Evolutionary conservation across 2,329 filamentous ascomycete species (phyloP), one percentile per base, ranked within the genome.

Genomic region (Pseudogymnoascus sp.): DNA sequence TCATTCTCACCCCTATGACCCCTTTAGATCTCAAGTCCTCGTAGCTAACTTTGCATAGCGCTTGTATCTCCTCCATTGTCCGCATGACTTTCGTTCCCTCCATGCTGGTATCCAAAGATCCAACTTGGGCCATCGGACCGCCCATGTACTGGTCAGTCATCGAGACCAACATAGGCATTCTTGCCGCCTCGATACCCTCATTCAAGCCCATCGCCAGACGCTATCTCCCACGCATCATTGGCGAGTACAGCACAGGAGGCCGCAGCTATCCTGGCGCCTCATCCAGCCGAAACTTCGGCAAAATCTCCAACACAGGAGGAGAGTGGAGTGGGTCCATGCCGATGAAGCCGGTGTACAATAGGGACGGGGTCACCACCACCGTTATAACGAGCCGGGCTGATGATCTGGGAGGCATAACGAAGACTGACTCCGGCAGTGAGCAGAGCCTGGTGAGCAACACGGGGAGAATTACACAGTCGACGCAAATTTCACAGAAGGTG

Each of bases 71-170:
- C 10, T 76, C 74, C 5, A 76, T 77, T 59, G 72, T 78, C 39
- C 73, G 76, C 59, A 75, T 77, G 58, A 76, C 74, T 21, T 76
- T 72, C 37, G 73, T 78, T 60, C 75, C 74, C 3, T 59, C 67
- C 34, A 76, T 77, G 71, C 71, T 77, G 38, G 68, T 65, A 15
- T 71, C 70, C 18, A 41, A 59, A 9, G 71, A 74, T 62, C 62
- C 69, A 5, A 73, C 71, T 13, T 74, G 67, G 64, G 70, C 68
- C 52, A 73, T 72, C 33, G 65, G 71, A 34, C 68, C 68, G 28
- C 72, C 76, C 48, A 76, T 77, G 72, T 76, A 76, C 63, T 76
- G 74, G 74, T 74, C 73, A 7, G 68, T 73, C 6, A 74, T 75
- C 60, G 74, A 76, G 59, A 71, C 72, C 61, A 75, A 75, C 62